A percentile compares a stretch with the other conserved stretches of the same genome.
phyloP scores from a whole-genome alignment of 805 yeast species.

The Lipomyces sp. region DNA sequence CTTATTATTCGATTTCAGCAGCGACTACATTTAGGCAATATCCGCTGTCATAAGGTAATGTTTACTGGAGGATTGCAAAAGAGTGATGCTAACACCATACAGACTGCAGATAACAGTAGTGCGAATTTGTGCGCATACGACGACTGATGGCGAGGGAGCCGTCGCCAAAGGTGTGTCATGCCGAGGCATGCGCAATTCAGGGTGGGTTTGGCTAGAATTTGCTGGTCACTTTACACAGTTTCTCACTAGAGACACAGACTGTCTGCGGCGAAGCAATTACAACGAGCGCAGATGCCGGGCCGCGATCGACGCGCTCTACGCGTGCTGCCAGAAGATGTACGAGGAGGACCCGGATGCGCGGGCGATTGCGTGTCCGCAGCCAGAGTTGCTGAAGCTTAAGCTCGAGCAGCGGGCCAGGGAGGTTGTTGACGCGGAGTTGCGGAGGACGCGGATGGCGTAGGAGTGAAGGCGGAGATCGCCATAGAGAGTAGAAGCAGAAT shows the following conservation, averaged over 20 bases:
- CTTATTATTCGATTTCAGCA: no score
- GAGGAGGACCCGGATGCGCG: conserved; percentile 62
- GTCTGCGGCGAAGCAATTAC: conserved; percentile 64
- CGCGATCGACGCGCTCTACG: conserved; percentile 70
- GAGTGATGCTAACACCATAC: background rate
- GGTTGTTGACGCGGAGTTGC: conserved; percentile 61
- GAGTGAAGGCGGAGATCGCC: background rate
- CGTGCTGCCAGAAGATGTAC: conserved; percentile 75
- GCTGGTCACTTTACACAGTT: background rate
- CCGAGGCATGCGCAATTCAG: conserved; percentile 82
- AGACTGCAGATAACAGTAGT: no score
- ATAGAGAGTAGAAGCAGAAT: no score
- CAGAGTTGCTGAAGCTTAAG: conserved; percentile 64
- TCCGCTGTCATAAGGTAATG: no score
- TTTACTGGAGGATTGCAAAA: no score
- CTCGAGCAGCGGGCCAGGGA: conserved; percentile 66
- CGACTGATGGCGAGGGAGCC: conserved; percentile 15
- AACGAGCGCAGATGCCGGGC: conserved; percentile 76
- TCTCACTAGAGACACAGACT: conserved; percentile 51
- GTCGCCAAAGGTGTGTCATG: conserved; percentile 58
- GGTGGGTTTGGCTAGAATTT: conserved; percentile 43
- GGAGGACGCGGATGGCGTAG: conserved; percentile 26
- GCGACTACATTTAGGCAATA: no score
- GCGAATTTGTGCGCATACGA: background rate
- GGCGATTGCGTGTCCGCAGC: conserved; percentile 80